Conservation (phyloP, 768 basidiomycete species). For the Phanerodontia chrysosporium region DNA sequence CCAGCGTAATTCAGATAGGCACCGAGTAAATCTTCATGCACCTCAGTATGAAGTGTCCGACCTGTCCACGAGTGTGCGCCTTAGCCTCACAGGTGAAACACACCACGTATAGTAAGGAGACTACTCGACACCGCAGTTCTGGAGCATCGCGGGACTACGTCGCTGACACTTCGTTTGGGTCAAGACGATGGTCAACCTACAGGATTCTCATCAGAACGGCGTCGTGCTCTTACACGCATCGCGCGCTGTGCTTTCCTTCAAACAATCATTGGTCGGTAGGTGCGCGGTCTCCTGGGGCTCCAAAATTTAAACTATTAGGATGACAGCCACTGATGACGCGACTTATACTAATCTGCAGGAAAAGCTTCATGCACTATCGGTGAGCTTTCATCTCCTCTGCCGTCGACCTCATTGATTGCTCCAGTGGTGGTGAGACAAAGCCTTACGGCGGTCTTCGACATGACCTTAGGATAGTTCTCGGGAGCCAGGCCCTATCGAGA, state of each 20-base stretch:
- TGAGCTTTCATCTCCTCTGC: neutral
- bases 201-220: constrained; percentile 1
- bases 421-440: no score
- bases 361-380: neutral
- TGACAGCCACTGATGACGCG: constrained; percentile 4
- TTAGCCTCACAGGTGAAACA: neutral
- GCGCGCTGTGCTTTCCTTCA: neutral
- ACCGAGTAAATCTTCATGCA: neutral
- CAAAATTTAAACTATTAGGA: constrained; percentile 11
- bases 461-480: neutral
- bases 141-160: constrained; percentile 11
- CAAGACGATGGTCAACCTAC: neutral
- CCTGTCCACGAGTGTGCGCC: neutral
- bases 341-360: neutral
- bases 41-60: neutral
- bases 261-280: neutral
- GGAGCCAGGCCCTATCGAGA: neutral
- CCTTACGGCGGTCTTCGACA: neutral
- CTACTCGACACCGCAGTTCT: neutral
- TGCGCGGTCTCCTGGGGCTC: neutral
- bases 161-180: constrained; percentile 10
- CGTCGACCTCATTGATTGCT: no score
- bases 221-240: neutral
- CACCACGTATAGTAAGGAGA: neutral
- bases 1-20: neutral